phyloP scores from a whole-genome alignment of 495 filamentous ascomycete species.

The Hypoxylon cercidicola region DNA sequence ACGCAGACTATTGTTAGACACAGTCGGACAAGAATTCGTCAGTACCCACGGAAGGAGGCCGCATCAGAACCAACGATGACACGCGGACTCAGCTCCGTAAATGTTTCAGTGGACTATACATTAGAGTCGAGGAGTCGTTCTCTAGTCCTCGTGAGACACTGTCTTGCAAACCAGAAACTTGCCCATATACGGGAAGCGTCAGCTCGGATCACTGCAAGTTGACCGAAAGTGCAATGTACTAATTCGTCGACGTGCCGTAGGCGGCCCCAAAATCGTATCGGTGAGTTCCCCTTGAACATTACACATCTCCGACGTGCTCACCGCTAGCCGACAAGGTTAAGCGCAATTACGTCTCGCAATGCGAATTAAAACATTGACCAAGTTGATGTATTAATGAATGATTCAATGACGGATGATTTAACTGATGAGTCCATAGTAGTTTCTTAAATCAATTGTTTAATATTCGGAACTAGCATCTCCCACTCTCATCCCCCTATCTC shows the following conservation, averaged over 20 bases:
- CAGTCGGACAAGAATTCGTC: background rate
- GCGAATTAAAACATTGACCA: too few species aligned
- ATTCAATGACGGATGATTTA: too few species aligned
- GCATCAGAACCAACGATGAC: slow-evolving; percentile 2
- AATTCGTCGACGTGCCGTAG: background rate
- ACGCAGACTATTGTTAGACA: background rate
- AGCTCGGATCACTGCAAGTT: slow-evolving; percentile 13
- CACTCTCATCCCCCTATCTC: too few species aligned
- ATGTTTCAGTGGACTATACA: slow-evolving; percentile 11
- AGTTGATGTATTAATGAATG: too few species aligned
- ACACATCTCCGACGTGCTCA: too few species aligned
- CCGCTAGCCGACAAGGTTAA: too few species aligned
- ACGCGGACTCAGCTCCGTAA: slow-evolving; percentile 29
- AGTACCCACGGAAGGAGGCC: slow-evolving; percentile 2
- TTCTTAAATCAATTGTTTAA: too few species aligned
- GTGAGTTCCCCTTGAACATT: too few species aligned
- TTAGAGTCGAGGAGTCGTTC: slow-evolving; percentile 15
- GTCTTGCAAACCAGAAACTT: slow-evolving; percentile 28
- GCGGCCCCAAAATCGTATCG: too few species aligned
- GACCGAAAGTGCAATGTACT: background rate
- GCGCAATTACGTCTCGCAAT: too few species aligned
- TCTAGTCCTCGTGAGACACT: slow-evolving; percentile 30
- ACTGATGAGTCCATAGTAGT: too few species aligned
- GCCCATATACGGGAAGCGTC: slow-evolving; percentile 10
- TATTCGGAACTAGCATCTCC: too few species aligned